Conservation (phyloP, 176 grass and related monocot genomes). For the Hordeum marinum region DNA sequence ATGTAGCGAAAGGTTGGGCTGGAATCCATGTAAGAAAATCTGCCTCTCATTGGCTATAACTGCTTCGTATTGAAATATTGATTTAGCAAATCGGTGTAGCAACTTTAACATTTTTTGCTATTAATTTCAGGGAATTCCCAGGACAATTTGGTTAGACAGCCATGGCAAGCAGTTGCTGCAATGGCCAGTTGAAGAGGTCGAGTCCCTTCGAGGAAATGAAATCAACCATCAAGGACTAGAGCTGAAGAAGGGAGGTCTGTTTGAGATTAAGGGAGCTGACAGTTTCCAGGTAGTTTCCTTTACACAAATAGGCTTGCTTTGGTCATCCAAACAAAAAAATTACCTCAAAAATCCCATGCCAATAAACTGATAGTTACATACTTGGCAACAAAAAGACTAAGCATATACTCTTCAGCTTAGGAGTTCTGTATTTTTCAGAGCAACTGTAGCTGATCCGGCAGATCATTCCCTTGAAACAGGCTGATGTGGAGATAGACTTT, state of each 20-base stretch:
- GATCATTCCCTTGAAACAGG: conserved; percentile 42
- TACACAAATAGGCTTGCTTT: background rate
- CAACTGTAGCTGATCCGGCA: conserved; percentile 24
- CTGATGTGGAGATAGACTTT: conserved; percentile 80
- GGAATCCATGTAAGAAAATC: conserved; percentile 65
- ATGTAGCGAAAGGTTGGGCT: conserved; percentile 73
- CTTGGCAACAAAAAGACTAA: background rate
- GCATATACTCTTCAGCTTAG: background rate
- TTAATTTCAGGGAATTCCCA: conserved; percentile 59
- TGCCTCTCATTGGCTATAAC: background rate
- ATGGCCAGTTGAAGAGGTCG: conserved; percentile 78
- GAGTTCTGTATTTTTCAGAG: background rate
- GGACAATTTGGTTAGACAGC: conserved; percentile 70
- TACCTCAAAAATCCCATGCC: background rate
- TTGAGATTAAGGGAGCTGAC: conserved; percentile 63
- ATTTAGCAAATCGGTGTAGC: background rate
- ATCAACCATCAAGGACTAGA: conserved; percentile 37
- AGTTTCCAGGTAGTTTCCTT: conserved; percentile 44
- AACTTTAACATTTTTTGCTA: background rate
- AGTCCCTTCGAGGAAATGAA: conserved; percentile 56
- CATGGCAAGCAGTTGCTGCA: conserved; percentile 66
- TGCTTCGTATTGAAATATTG: background rate
- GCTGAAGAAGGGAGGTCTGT: conserved; percentile 45
- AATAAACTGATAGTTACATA: background rate
- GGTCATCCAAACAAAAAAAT: background rate